These are phyloP conservation scores for Discostella pseudostelligera DNA, from an alignment of 108 stramenopile genomes.

Conservation along the genomic window DNA sequence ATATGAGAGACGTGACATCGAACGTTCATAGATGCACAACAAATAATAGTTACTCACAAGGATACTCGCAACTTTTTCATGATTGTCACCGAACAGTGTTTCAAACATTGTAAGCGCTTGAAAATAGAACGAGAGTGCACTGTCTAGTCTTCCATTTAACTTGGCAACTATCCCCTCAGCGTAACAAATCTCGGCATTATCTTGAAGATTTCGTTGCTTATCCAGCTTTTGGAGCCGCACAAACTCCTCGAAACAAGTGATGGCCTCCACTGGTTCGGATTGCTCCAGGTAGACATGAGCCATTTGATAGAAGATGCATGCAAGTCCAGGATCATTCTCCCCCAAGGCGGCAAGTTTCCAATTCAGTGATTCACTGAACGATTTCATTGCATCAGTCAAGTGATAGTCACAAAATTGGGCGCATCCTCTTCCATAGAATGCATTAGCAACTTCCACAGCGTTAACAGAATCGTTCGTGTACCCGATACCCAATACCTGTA, in stretches of 20 bases:
- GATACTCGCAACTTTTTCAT: conserved; percentile 45
- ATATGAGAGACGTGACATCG: too few relatives aligned
- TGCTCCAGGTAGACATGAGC: conserved; percentile 47
- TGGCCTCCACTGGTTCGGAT: conserved; percentile 35
- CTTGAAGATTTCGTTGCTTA: conserved; percentile 33
- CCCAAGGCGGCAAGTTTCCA: conserved; percentile 49
- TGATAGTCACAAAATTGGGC: conserved; percentile 43
- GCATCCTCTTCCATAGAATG: conserved; percentile 51
- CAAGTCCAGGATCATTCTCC: conserved; percentile 42
- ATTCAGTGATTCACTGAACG: conserved; percentile 48
- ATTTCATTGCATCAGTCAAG: conserved; percentile 50
- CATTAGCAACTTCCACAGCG: conserved; percentile 42
- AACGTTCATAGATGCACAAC: too few relatives aligned
- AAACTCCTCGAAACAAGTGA: conserved; percentile 45
- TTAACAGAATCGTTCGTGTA: conserved; percentile 41
- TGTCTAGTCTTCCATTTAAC: conserved; percentile 30
- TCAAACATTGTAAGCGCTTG: conserved; percentile 48
- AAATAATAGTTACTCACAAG: too few relatives aligned
- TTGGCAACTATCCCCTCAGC: conserved; percentile 43
- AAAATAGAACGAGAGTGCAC: conserved; percentile 34
- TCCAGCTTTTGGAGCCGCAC: conserved; percentile 36
- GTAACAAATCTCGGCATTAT: conserved; percentile 47
- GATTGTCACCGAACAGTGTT: conserved; percentile 31
- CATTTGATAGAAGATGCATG: conserved; percentile 52
- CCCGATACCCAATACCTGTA: conserved; percentile 39